Conservation (phyloP, 805 yeast genomes). For the Starmerella vitae region DNA sequence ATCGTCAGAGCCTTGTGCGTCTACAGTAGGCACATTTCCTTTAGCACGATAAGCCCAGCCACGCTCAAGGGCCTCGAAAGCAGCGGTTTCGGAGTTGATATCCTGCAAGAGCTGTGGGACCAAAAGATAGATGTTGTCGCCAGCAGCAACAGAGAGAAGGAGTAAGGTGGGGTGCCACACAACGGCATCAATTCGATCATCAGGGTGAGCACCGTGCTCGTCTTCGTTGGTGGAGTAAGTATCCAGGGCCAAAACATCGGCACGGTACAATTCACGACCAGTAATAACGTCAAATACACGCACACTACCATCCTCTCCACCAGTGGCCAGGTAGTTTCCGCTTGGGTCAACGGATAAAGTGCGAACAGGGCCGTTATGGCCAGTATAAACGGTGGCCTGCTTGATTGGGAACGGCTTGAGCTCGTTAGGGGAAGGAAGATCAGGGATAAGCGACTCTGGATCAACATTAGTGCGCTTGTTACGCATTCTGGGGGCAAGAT, state of each 20-base stretch:
- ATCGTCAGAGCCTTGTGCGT: slow-evolving; percentile 3
- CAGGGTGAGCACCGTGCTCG: slow-evolving; percentile 31
- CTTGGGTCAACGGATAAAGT: slow-evolving; percentile 71
- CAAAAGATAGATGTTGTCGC: slow-evolving; percentile 60
- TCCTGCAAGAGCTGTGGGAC: slow-evolving; percentile 83
- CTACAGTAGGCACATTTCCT: slow-evolving; percentile 22
- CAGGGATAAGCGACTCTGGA: slow-evolving; percentile 91
- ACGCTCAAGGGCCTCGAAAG: slow-evolving; percentile 64
- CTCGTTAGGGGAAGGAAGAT: slow-evolving; percentile 92
- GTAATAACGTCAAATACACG: slow-evolving; percentile 94
- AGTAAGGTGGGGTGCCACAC: slow-evolving; percentile 80
- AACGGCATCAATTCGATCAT: slow-evolving; percentile 33
- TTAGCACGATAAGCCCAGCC: slow-evolving; percentile 73
- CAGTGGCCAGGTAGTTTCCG: slow-evolving; percentile 94
- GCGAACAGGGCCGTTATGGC: slow-evolving; percentile 75
- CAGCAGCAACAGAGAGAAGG: slow-evolving; percentile 69
- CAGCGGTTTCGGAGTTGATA: slow-evolving; percentile 67
- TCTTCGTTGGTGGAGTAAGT: slow-evolving; percentile 21
- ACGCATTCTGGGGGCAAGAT: slow-evolving; percentile 91
- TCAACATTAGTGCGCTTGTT: slow-evolving; percentile 82
- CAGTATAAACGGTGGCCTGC: slow-evolving; percentile 69
- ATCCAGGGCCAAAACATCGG: slow-evolving; percentile 27
- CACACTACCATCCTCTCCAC: slow-evolving; percentile 91
- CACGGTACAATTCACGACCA: slow-evolving; percentile 77
- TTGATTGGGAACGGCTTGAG: slow-evolving; percentile 91